These are phyloP conservation scores for Potentilla sterilis DNA, from an alignment of 306 rosid genomes.

Conservation along the genomic window DNA sequence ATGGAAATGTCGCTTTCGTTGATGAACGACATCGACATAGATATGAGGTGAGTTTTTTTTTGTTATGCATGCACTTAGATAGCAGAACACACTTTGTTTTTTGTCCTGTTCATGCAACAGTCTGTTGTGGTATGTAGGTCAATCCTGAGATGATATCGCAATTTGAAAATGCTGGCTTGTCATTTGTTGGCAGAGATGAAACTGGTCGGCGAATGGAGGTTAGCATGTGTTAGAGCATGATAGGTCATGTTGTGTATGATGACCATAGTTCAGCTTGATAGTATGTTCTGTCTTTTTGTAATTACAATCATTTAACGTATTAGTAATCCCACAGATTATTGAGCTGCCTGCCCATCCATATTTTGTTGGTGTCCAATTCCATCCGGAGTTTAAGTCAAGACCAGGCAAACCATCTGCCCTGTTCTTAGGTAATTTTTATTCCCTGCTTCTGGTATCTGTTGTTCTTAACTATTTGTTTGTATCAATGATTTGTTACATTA, in stretches of 20 bases:
- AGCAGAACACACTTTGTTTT: neutral
- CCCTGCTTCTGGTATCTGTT: neutral
- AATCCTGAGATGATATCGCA: constrained; percentile 79
- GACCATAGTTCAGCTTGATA: constrained; percentile 8
- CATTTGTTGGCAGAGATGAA: constrained; percentile 82
- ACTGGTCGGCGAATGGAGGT: constrained; percentile 83
- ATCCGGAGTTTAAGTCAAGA: constrained; percentile 86
- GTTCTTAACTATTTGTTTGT: neutral
- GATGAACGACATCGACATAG: constrained; percentile 93
- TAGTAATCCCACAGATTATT: constrained; percentile 63
- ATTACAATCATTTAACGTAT: constrained; percentile 16
- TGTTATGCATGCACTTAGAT: neutral
- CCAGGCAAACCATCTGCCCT: constrained; percentile 83
- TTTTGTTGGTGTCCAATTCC: constrained; percentile 83
- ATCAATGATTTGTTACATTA: neutral
- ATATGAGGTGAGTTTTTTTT: constrained; percentile 60
- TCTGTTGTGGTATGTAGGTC: constrained; percentile 45
- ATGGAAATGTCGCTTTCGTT: constrained; percentile 52
- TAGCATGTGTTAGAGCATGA: constrained; percentile 4
- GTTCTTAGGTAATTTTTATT: constrained; percentile 56
- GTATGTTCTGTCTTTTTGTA: neutral
- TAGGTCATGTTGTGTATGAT: neutral
- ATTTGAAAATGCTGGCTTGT: constrained; percentile 76
- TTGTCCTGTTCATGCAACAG: neutral
- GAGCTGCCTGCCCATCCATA: constrained; percentile 82